Base-by-base conservation (phyloP, 805 yeast species). In the Starmerella apicola region DNA sequence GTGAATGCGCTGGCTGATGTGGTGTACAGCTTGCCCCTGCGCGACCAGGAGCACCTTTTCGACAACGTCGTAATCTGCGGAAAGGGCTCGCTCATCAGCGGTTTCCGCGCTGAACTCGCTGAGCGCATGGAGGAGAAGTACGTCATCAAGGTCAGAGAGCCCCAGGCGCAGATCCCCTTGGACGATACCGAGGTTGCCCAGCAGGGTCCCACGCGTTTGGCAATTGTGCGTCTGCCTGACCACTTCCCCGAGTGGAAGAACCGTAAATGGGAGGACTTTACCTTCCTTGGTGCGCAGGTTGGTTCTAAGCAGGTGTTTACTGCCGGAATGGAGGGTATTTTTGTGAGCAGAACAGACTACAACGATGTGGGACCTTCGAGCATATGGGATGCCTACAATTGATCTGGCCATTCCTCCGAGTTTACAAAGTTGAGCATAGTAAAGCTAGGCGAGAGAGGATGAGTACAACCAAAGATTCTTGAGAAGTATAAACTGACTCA, bases 181-280 rank as follows among this genome's bases (percentile, higher is more conserved):
- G 37, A 49, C 5, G 49, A 51, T 8, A 43, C 42, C 30, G 55
- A 47, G 19, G 34, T 38, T 3, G 55, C 41, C 45, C 59, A 68
- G 37, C 97, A 88, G 61, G 85, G 78, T 2, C 97, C 96, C 18
- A 74, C 76, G n/a, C 66, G 76, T 12, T 70, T 86, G 41, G 74
- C 71, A 49, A 55, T 75, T 36, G 74, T 77, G 20, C 78, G 78
- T 52, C 70, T 74, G 58, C 93, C 95, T 0, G 97, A 88, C 41
- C 86, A 88, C 59, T 88, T 88, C 62, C 82, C 94, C 1, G 94
- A 83, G 50, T 88, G 96, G 96, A 86, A 86, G 61, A 74, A 74
- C 35, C 59, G 58, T 25, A 85, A 88, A 1, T 78, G 79, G 71
- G 76, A 78, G 42, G 85, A 82, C 50, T 73, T 78, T 24, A 68